Evolutionary conservation across 2,329 filamentous ascomycete species (phyloP), one percentile per base, ranked within the genome.

Genomic region (Tolypocladium amazonense): DNA sequence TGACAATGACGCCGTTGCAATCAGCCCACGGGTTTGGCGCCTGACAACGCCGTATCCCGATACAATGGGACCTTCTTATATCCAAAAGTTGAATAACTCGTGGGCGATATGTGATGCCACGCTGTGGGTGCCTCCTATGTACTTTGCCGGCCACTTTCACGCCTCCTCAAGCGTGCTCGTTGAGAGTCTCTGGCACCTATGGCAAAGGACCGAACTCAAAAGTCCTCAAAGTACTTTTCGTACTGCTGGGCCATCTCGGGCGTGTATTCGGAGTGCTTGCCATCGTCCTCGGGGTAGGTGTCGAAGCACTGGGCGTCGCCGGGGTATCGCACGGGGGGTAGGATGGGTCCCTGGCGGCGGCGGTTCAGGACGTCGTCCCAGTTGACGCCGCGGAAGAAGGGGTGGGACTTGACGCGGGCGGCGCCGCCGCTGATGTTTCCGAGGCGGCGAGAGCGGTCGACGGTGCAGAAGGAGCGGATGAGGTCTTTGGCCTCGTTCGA

Each of bases 241-340:
- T 89, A 92, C 73, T 85, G 85, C 53, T 79, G 77, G 39, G 79
- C 79, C 79, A 91, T 78, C 53, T 90, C 88, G 50, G 84, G 80
- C 4, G 86, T 88, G 68, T 92, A 92, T 59, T 78, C 75, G 45
- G 88, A 86, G 59, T 82, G 77, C 56, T 80, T 80, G 58, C 79
- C 83, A 61, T 88, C 85, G 68, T 92, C 88, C 61, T 90, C 88
- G n/a, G 89, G 88, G 67, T 93, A 94, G 50, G 87, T 80, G 68
- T 93, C 90, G 68, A 93, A 94, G 71, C 90, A 93, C 68, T 89
- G 82, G 23, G 89, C 87, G 68, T 93, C 90, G 38, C 88, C 88
- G 0, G 86, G 81, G 56, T 84, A 88, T 30, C 86, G 79, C 37
- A 93, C 77, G 59, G 88, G 86, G n/a, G 89, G 89, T 57, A 90